Base-by-base conservation (phyloP, 2,329 filamentous ascomycete genomes). In the Ophiocordyceps camponoti-rufipedis region DNA sequence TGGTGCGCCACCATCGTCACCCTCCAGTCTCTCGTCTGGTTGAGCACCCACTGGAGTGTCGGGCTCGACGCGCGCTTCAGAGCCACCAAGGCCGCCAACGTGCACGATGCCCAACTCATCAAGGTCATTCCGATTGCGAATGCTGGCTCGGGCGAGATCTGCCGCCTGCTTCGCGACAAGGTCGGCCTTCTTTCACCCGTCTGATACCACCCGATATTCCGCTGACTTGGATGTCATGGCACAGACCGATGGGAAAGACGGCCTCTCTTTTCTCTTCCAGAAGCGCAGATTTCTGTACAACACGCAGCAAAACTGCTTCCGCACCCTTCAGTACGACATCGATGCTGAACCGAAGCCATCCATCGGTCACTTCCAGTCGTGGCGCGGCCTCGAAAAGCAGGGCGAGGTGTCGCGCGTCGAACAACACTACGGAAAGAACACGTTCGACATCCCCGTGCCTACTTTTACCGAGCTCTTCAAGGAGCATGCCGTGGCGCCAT, bases 21-120 rank as follows among this genome's bases (percentile, higher is more conserved):
- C 11, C 58, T 82, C 47, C 93, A 98, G 68, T 80, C 85, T 51
- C 73, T 98, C 51, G 68, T 87, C 54, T 98, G 91, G 89, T 74
- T 98, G 50, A 89, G 84, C 68, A 98, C 91, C 42, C 86, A 96
- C 67, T 98, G 91, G 91, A 96, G 85, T 58, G 86, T 98, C 60
- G 80, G 88, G 58, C 69, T 96, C 51, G 77, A 80, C 57, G 82
- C 82, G 19, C 65, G 80, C 49, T 94, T 96, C 63, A 96, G 84
- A 12, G 78, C 88, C 1, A 80, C 72, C 46, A 75, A 72, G 52
- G 84, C 81, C 46, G 74, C 71, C 48, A 75, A 72, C 43, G 69
- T 96, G 33, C 70, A 81, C 45, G 76, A 82, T 54, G 89, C 91
- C 14, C 66, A 80, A 55, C 70, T 94, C 54, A 94, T 98, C 72